Conservation (phyloP, 192 early-diverging fungal genomes). For the Nowakowskiella sp. region DNA sequence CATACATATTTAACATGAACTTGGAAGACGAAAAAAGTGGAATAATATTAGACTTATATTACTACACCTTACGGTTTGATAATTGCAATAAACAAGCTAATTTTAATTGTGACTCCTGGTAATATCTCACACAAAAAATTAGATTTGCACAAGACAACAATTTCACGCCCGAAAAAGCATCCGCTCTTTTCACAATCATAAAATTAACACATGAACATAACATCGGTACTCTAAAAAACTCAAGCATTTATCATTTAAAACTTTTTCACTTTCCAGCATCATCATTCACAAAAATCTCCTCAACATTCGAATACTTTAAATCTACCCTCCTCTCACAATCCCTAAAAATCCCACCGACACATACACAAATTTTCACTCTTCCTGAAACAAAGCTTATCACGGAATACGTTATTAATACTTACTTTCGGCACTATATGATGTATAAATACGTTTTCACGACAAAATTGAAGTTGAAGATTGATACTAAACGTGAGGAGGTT, state of each 20-base stretch:
- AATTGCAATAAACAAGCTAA: neutral
- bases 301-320: slow-evolving; percentile 42
- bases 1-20: slow-evolving; percentile 7
- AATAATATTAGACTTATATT: slow-evolving; percentile 49
- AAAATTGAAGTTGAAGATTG: slow-evolving; percentile 42
- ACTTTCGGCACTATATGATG: slow-evolving; percentile 51
- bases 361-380: slow-evolving; percentile 38
- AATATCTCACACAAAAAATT: slow-evolving; percentile 5
- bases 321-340: slow-evolving; percentile 34
- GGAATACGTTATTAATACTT: slow-evolving; percentile 46
- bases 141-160: slow-evolving; percentile 39
- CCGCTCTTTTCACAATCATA: slow-evolving; percentile 51
- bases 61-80: slow-evolving; percentile 35
- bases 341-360: slow-evolving; percentile 40
- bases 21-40: slow-evolving; percentile 13
- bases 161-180: slow-evolving; percentile 44
- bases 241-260: neutral
- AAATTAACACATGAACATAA: slow-evolving; percentile 32
- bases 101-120: neutral
- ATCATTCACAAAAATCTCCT: slow-evolving; percentile 31
- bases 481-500: too few species aligned
- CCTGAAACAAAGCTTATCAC: slow-evolving; percentile 33
- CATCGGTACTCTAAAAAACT: slow-evolving; percentile 14
- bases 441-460: slow-evolving; percentile 55
- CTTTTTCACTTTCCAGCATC: slow-evolving; percentile 20